Percentiles rank a stretch among this genome's conserved stretches.
Evolutionary conservation across 306 rosid species (phyloP).

Genomic region (Argentina anserina): DNA sequence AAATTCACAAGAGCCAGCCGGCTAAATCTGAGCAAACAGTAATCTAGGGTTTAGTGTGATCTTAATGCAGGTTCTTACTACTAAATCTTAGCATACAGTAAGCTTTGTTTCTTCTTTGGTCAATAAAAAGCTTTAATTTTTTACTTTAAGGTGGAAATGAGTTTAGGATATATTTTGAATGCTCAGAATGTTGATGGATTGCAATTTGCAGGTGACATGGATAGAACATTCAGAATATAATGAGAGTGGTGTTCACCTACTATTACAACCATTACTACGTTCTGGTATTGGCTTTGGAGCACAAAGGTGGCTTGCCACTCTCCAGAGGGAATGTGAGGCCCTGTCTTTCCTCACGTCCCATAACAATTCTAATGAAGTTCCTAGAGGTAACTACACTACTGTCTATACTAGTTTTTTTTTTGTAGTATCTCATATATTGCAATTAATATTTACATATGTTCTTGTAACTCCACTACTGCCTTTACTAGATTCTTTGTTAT

Average conservation of each 20-base stretch:
- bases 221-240: conserved; percentile 81
- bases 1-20: not conserved
- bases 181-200: conserved; percentile 4
- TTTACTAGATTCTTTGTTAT: conserved; percentile 1
- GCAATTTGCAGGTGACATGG: conserved; percentile 68
- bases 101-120: too few relatives aligned
- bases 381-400: conserved; percentile 38
- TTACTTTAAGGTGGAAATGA: not conserved
- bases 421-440: not conserved
- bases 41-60: not conserved
- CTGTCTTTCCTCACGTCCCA: conserved; percentile 53
- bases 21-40: conserved; percentile 8
- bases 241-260: conserved; percentile 60
- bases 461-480: conserved; percentile 19
- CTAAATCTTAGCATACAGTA: too few relatives aligned
- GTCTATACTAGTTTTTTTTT: conserved; percentile 11
- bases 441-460: not conserved
- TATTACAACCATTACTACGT: conserved; percentile 45
- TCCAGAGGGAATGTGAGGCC: conserved; percentile 70
- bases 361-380: conserved; percentile 40
- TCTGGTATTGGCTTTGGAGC: conserved; percentile 81
- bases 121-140: not conserved
- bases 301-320: conserved; percentile 79
- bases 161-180: not conserved
- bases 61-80: not conserved